Base-by-base conservation (phyloP, 495 filamentous ascomycete species). In the Trichodelitschia bisporula region DNA sequence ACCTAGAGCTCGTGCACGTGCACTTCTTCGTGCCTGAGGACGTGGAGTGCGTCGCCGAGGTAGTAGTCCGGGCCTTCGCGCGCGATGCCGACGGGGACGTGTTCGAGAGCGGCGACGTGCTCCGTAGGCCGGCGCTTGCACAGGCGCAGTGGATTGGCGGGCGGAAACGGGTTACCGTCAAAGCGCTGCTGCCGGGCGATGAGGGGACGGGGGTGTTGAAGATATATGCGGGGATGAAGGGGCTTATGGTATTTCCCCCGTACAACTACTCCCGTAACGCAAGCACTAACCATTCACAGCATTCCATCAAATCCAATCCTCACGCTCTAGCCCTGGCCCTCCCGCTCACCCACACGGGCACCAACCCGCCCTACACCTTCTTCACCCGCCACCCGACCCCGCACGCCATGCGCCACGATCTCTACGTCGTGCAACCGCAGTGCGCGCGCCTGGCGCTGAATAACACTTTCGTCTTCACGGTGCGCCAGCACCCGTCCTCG, bases 391-490 rank as follows among this genome's bases (percentile, higher is more conserved):
- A 99, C 50, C 86, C 89, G 2, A 99, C 86, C 0, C 89, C 86
- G 8, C 89, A 95, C 47, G 89, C 86, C 25, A 78, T 89, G 42
- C 69, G 86, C 14, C 84, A 99, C 48, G 86, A 95, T 40, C 65
- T 99, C 38, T 99, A 99, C 51, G 73, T 99, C 42, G 76, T 74
- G 19, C 83, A 92, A 40, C 86, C 89, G 0, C 89, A 95, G 48
- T 95, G 86, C 45, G 59, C 72, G 21, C 64, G 64, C 14, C 56
- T 99, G 8, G 82, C 78, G 5, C 51, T 89, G 25, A 91, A 92
- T 54, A 95, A 95, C 45, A 99, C 86, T 4, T 99, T 91, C 45
- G 84, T 99, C 15, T 99, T 99, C 44, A 71, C 74, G 30, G 73
- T 95, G 29, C 75, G 86, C 17, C 86, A 99, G 44, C 82, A 95